Base-by-base conservation (phyloP, 768 basidiomycete genomes). In the Mycena sanguinolenta region DNA sequence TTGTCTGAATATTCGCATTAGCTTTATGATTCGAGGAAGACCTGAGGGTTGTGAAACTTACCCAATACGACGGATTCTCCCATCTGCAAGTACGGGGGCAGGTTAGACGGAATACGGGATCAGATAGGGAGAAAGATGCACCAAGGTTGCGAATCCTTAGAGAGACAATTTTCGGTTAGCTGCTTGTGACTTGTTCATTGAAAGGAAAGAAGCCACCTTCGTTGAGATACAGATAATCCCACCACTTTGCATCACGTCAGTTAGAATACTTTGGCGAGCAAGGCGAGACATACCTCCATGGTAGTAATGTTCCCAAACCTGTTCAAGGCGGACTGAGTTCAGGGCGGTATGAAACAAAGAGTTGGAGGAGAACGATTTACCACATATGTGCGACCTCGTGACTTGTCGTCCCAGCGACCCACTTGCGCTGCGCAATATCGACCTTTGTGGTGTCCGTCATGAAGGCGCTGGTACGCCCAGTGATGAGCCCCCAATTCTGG, bases 261-360 rank as follows among this genome's bases (percentile, higher is more conserved):
- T 21, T 4, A 38, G 17, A 34, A 16, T 19, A 10, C 6, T 42
- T 3, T 14, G 30, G n/a, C 13, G 4, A 10, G 14, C 23, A 12
- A 17, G 19, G n/a, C 9, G 23, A 28, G 58, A 30, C 52, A 2
- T 46, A 55, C 69, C 69, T 64, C 46, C 69, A 97, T 96, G 0
- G 96, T 97, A 8, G 95, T 92, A 74, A 98, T 93, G 77, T 97
- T 92, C 30, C 96, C 96, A 74, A 97, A 97, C 95, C 94, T 84
- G 57, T 30, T 52, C n/a, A n/a, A n/a, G 21, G 2, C 17, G 8
- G 25, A 16, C 3, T 52, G 8, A 52, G 52, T 23, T n/a, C 14
- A 17, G 12, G 13, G 52, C 62, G 28, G 12, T 14, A 63, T 21
- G 27, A 30, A 16, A 2, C 17, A 27, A 42, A 42, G n/a, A 13